These are phyloP conservation scores for Botryotinia calthae DNA, from an alignment of 2,329 filamentous ascomycete species.

Conservation along the genomic window DNA sequence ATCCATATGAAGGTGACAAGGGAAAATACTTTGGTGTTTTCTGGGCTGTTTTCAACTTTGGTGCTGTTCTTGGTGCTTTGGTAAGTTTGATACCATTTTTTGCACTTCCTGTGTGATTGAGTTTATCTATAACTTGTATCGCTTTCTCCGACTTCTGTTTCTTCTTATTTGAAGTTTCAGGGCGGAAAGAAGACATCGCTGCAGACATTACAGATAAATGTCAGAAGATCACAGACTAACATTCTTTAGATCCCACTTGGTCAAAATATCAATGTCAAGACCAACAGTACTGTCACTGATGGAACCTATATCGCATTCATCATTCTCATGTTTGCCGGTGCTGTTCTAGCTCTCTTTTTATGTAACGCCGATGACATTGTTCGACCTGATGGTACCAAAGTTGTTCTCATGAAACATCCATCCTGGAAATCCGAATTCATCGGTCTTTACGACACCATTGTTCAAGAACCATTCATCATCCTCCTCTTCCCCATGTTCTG, in stretches of 20 bases:
- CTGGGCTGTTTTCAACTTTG: conserved; percentile 94
- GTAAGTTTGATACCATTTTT: conserved; percentile 38
- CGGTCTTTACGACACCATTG: conserved; percentile 72
- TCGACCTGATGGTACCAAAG: conserved; percentile 72
- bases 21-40: conserved; percentile 88
- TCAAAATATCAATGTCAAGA: conserved; percentile 63
- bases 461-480: conserved; percentile 68
- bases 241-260: conserved; percentile 62
- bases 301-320: conserved; percentile 89
- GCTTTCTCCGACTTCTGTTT: background rate
- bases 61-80: conserved; percentile 79
- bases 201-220: background rate
- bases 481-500: conserved; percentile 80
- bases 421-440: conserved; percentile 77
- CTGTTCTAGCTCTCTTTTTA: conserved; percentile 65
- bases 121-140: background rate
- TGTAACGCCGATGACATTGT: conserved; percentile 70
- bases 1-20: conserved; percentile 77
- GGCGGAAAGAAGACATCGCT: too few species aligned
- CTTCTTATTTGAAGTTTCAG: background rate
- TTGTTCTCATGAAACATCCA: conserved; percentile 89
- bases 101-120: background rate
- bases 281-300: conserved; percentile 55
- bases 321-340: conserved; percentile 74
- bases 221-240: background rate